These are phyloP conservation scores for Begonia peltatifolia DNA, from an alignment of 306 rosid genomes.

Conservation along the genomic window DNA sequence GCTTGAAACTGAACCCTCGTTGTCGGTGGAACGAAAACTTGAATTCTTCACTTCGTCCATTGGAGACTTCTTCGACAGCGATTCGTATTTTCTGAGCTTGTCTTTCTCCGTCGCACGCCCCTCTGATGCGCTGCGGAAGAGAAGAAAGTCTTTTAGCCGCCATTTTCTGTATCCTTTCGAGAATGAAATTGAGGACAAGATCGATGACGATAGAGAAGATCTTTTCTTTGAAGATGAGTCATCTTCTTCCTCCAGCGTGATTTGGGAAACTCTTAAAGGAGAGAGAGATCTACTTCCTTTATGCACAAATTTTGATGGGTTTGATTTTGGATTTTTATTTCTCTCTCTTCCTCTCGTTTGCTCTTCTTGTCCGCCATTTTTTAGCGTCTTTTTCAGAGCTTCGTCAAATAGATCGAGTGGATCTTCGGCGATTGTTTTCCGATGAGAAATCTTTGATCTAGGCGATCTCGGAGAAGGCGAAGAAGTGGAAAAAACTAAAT, in stretches of 20 bases:
- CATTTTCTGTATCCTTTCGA: slow-evolving; percentile 51
- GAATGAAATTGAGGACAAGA: slow-evolving; percentile 51
- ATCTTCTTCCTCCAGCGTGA: slow-evolving; percentile 24
- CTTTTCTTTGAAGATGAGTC: slow-evolving; percentile 11
- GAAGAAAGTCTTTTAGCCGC: slow-evolving; percentile 52
- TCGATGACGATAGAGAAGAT: slow-evolving; percentile 20
- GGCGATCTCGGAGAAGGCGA: slow-evolving; percentile 11
- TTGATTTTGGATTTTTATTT: background rate
- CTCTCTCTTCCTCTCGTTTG: slow-evolving; percentile 38
- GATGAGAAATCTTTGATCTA: slow-evolving; percentile 26
- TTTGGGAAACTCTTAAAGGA: slow-evolving; percentile 60
- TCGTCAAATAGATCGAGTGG: slow-evolving; percentile 35
- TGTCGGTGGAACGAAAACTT: slow-evolving; percentile 69
- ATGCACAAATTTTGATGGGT: slow-evolving; percentile 6
- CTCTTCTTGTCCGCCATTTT: background rate
- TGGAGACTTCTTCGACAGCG: slow-evolving; percentile 28
- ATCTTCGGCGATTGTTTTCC: slow-evolving; percentile 9
- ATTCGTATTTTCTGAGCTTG: slow-evolving; percentile 27
- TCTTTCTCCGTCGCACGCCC: slow-evolving; percentile 60
- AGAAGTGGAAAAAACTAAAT: slow-evolving; percentile 1
- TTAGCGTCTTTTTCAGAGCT: slow-evolving; percentile 27
- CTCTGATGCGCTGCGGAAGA: slow-evolving; percentile 84
- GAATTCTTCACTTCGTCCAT: slow-evolving; percentile 39
- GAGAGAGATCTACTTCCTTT: slow-evolving; percentile 66
- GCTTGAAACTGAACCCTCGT: slow-evolving; percentile 46